A percentile compares a stretch with the other conserved stretches of the same genome.
phyloP scores from a whole-genome alignment of 1,284 basidiomycete species.

The Agroathelia rolfsii region DNA sequence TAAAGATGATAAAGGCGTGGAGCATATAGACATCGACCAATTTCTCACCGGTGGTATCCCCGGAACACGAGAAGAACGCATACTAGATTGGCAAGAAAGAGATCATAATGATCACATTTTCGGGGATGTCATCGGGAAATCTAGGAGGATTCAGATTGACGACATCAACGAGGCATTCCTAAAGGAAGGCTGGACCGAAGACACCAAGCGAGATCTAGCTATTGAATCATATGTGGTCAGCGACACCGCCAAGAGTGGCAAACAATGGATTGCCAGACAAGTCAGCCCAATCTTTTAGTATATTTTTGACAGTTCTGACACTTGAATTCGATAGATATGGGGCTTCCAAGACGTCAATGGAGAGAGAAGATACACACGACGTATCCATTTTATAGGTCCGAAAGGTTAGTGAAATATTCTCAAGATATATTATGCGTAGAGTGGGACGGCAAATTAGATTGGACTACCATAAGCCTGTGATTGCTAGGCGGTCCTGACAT shows the following conservation, averaged over 20 bases:
- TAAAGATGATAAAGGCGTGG: slow-evolving; percentile 41
- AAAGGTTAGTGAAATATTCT: too few relatives aligned
- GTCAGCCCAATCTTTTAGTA: too few relatives aligned
- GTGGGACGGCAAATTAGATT: too few relatives aligned
- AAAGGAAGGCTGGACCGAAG: slow-evolving; percentile 42
- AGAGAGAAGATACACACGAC: slow-evolving; percentile 51
- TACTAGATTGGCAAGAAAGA: slow-evolving; percentile 40
- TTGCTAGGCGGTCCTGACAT: too few relatives aligned
- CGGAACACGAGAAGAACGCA: slow-evolving; percentile 43
- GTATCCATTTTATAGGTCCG: slow-evolving; percentile 57
- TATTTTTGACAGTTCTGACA: slow-evolving; percentile 1
- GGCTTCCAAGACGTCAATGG: slow-evolving; percentile 53
- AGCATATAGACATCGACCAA: slow-evolving; percentile 55
- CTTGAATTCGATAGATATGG: slow-evolving; percentile 46
- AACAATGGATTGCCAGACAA: slow-evolving; percentile 46
- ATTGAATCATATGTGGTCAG: slow-evolving; percentile 42
- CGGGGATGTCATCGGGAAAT: slow-evolving; percentile 41
- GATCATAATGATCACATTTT: slow-evolving; percentile 43
- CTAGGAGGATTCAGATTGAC: slow-evolving; percentile 34
- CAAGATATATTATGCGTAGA: too few relatives aligned
- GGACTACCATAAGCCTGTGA: too few relatives aligned
- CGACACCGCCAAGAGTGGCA: slow-evolving; percentile 41
- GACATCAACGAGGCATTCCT: slow-evolving; percentile 42
- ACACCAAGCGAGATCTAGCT: slow-evolving; percentile 40
- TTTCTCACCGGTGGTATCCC: slow-evolving; percentile 49